Conservation (phyloP, 1,139 yeast species). For the Blastobotrys persicus region DNA sequence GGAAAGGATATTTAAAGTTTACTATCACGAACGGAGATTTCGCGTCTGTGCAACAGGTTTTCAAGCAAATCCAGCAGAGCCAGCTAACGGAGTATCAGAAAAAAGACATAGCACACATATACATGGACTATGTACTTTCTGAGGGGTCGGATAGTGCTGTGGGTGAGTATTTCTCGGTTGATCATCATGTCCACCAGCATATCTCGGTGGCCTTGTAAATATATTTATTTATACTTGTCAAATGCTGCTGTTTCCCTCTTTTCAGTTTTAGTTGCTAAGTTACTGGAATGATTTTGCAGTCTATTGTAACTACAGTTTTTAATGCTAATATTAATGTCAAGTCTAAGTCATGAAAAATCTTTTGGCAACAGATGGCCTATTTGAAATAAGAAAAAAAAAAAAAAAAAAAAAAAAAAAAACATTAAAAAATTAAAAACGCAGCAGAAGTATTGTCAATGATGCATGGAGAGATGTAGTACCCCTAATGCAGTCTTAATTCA, state of each 20-base stretch:
- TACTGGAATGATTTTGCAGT: no score
- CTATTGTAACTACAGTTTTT: no score
- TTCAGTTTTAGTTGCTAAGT: no score
- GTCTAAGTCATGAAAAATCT: no score
- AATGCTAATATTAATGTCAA: no score
- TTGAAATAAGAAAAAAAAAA: background rate
- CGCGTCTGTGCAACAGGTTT: constrained; percentile 6
- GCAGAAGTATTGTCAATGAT: no score
- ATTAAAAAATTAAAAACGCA: background rate
- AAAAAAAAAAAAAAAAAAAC: no score
- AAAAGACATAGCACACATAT: constrained; percentile 36
- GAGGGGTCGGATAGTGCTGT: background rate
- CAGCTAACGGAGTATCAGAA: constrained; percentile 28
- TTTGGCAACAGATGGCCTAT: background rate
- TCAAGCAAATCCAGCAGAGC: constrained; percentile 12
- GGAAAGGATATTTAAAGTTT: constrained; percentile 36
- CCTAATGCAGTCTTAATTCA: constrained; percentile 20
- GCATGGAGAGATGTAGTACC: background rate
- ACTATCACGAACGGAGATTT: constrained; percentile 28
- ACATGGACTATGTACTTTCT: constrained; percentile 33
- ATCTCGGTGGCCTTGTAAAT: constrained; percentile 2
- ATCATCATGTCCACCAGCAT: constrained; percentile 11
- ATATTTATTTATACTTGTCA: constrained; percentile 5
- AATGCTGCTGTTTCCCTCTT: no score
- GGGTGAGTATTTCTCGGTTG: constrained; percentile 23